These are phyloP conservation scores for Aspergillus phoenicis DNA, from an alignment of 2,329 filamentous ascomycete species.

Conservation along the genomic window DNA sequence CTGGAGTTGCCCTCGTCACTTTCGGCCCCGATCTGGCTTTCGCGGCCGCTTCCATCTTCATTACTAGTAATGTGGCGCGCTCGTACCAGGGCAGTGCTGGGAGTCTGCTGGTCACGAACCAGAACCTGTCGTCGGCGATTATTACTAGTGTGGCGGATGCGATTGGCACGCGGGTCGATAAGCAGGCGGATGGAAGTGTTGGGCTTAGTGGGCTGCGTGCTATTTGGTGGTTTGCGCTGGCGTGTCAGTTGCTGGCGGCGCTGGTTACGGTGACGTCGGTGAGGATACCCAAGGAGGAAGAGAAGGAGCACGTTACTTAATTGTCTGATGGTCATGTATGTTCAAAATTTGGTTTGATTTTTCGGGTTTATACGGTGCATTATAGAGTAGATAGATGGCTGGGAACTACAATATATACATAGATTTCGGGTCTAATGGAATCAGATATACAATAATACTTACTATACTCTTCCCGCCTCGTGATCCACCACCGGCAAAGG, in stretches of 20 bases:
- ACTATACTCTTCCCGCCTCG: not conserved
- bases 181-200: constrained; percentile 26
- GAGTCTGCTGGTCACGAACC: constrained; percentile 51
- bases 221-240: constrained; percentile 48
- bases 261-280: constrained; percentile 44
- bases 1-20: constrained; percentile 49
- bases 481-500: not conserved
- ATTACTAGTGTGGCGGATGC: constrained; percentile 41
- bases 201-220: constrained; percentile 40
- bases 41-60: constrained; percentile 53
- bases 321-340: not conserved
- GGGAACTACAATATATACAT: not conserved
- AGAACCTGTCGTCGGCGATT: constrained; percentile 51
- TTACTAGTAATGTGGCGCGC: constrained; percentile 50
- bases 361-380: not conserved
- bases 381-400: not conserved
- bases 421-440: not conserved
- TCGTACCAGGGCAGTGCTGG: constrained; percentile 52
- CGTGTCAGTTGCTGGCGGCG: constrained; percentile 37
- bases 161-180: constrained; percentile 36
- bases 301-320: constrained; percentile 34
- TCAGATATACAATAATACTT: not conserved
- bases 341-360: not conserved
- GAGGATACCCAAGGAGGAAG: constrained; percentile 46
- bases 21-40: constrained; percentile 54